Evolutionary conservation across 1,284 basidiomycete genomes (phyloP), one percentile per base, ranked within the genome.

Genomic region (Leccinum proliferum): DNA sequence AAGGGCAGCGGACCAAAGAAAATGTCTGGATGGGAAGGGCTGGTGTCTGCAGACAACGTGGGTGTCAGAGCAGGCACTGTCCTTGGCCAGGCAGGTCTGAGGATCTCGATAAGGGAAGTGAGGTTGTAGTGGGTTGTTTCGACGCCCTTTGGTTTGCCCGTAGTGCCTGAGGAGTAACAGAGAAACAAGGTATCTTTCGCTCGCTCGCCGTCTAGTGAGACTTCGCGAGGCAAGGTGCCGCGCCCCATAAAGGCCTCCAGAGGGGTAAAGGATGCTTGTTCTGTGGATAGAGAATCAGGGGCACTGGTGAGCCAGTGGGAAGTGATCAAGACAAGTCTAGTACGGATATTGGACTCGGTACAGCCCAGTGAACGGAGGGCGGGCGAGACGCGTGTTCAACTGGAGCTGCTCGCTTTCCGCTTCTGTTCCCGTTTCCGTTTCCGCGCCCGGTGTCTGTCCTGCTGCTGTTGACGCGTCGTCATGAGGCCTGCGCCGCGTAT

Each of bases 71-170:
- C 25, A 11, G 55, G 35, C 7, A 37, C 7, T 14, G 55, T 60
- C 2, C 57, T 37, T 5, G 79, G 78, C 70, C 84, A 84, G 1
- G 72, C 69, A 5, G 75, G 68, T 37, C 66, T 70, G 18, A 81
- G 70, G 35, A 83, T 82, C 43, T 78, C 77, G 7, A 84, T 67
- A 39, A 85, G 75, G 3, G 82, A 76, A 1, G 78, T 82, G 57
- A 89, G 72, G 66, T 92, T 91, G 63, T 80, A 78, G 72, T 91
- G 88, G 1, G 85, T 88, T 0, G 87, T 88, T 80, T 85, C 82
- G 7, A 85, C 84, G 55, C 81, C 82, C 63, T 88, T 86, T 12
- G 82, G 83, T 59, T 82, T 82, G 0, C 84, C 84, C 0, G 85
- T 86, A 6, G 87, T 90, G 7, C 88, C 87, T 61, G 85, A 87